A percentile compares a stretch with the other conserved stretches of the same genome.
Conservation (phyloP, 352 stramenopile genomes). For the Phytophthora syringae region DNA sequence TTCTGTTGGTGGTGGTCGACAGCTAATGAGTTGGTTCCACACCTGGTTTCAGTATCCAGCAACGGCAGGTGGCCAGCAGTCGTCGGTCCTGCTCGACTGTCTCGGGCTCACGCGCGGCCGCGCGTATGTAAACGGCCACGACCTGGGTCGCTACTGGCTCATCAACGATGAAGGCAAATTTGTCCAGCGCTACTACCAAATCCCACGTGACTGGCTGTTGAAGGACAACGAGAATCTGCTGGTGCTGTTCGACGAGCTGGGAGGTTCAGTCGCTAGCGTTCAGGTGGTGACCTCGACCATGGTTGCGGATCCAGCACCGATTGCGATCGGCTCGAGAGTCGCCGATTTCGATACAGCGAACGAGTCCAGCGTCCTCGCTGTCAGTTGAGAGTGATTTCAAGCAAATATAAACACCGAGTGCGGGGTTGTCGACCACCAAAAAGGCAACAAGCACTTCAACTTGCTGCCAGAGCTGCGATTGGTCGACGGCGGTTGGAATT, state of each 20-base stretch:
- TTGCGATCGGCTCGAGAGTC: neutral
- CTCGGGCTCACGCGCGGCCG: constrained; percentile 64
- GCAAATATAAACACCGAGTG: constrained; percentile 22
- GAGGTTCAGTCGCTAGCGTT: constrained; percentile 52
- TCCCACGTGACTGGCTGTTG: constrained; percentile 63
- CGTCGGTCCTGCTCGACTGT: constrained; percentile 65
- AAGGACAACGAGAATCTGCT: constrained; percentile 51
- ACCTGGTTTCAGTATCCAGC: constrained; percentile 48
- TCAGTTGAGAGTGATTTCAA: constrained; percentile 16
- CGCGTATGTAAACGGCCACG: constrained; percentile 69
- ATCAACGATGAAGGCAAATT: constrained; percentile 57
- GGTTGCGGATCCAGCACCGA: constrained; percentile 30
- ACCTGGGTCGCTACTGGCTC: constrained; percentile 75
- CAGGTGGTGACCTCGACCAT: constrained; percentile 62
- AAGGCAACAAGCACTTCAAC: constrained; percentile 19
- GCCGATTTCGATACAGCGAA: neutral
- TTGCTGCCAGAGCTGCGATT: constrained; percentile 8
- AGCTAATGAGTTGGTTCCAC: constrained; percentile 61
- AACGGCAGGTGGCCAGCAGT: constrained; percentile 25
- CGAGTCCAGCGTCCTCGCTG: constrained; percentile 7
- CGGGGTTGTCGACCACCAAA: neutral
- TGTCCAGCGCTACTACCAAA: constrained; percentile 75
- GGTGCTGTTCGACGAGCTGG: constrained; percentile 70
- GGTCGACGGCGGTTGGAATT: constrained; percentile 6
- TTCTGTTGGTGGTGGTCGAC: constrained; percentile 8